These are phyloP conservation scores for Choiromyces venosus DNA, from an alignment of 495 filamentous ascomycete genomes.

Conservation along the genomic window DNA sequence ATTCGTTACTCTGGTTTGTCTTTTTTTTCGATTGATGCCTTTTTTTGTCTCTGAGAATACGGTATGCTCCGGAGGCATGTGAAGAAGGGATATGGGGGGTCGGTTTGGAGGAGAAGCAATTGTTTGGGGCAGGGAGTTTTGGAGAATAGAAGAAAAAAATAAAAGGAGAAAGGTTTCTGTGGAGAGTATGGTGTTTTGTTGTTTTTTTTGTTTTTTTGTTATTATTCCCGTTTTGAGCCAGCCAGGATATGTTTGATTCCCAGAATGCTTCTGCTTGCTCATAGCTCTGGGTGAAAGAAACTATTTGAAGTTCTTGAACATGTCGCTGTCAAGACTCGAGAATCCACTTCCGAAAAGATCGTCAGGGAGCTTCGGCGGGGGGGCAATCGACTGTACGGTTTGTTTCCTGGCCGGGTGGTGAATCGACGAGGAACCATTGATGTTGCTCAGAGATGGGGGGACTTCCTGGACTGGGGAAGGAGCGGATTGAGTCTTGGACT, in stretches of 20 bases:
- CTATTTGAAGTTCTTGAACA: constrained; percentile 57
- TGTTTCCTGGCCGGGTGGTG: constrained; percentile 41
- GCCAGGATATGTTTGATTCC: not conserved
- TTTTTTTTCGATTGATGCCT: not conserved
- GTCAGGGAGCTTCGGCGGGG: constrained; percentile 59
- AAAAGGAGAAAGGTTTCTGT: constrained; percentile 4
- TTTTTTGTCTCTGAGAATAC: not conserved
- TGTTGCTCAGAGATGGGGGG: constrained; percentile 2
- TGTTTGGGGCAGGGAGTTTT: not conserved
- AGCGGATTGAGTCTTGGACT: constrained; percentile 17
- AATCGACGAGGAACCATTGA: constrained; percentile 35
- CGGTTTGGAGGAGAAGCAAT: not conserved
- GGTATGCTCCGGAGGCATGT: not conserved
- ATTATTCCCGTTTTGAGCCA: not conserved
- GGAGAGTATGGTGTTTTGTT: not conserved
- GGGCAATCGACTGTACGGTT: constrained; percentile 41
- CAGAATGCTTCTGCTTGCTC: not conserved
- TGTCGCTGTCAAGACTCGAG: constrained; percentile 51
- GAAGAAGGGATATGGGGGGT: not conserved
- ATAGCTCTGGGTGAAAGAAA: not conserved
- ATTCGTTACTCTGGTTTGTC: not conserved
- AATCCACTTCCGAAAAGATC: constrained; percentile 49
- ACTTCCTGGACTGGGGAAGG: constrained; percentile 35
- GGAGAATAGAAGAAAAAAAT: constrained; percentile 17
- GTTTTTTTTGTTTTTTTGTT: not conserved